Percentiles rank a stretch among this genome's conserved stretches.
phyloP scores from a whole-genome alignment of 1,139 yeast genomes.

The Taphrina pruni region DNA sequence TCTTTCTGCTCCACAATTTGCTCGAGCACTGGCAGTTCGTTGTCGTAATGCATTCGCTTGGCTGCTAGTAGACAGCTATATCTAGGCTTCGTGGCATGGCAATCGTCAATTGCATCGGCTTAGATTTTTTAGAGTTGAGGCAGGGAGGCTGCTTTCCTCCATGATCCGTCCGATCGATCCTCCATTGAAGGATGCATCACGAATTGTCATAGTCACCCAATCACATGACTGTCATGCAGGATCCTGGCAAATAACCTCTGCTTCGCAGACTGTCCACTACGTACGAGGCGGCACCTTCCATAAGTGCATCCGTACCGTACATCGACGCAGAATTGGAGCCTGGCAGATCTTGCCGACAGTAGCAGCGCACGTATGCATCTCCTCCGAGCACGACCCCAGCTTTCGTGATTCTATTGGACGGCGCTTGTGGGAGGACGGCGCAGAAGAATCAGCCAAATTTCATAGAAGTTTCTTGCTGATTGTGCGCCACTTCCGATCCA shows the following conservation, averaged over 20 bases:
- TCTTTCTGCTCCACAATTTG: neutral
- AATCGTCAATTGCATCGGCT: no score
- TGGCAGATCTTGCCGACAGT: slow-evolving; percentile 3
- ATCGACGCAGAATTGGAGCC: no score
- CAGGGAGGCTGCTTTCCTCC: no score
- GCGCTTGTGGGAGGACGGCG: neutral
- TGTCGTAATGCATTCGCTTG: neutral
- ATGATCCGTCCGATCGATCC: slow-evolving; percentile 2
- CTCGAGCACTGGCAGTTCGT: neutral
- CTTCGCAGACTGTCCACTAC: neutral
- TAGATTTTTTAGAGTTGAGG: no score
- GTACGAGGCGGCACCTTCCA: slow-evolving; percentile 5
- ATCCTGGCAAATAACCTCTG: neutral
- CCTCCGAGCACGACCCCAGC: neutral
- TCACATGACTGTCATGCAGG: neutral
- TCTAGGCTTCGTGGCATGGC: neutral
- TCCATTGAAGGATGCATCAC: neutral
- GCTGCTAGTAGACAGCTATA: neutral
- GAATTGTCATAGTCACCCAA: neutral
- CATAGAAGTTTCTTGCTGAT: neutral
- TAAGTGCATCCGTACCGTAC: neutral
- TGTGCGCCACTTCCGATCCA: neutral
- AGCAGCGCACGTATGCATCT: neutral
- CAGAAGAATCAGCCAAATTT: neutral
- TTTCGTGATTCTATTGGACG: neutral